These are phyloP conservation scores for Mycena polygramma DNA, from an alignment of 768 basidiomycete genomes.

Conservation along the genomic window DNA sequence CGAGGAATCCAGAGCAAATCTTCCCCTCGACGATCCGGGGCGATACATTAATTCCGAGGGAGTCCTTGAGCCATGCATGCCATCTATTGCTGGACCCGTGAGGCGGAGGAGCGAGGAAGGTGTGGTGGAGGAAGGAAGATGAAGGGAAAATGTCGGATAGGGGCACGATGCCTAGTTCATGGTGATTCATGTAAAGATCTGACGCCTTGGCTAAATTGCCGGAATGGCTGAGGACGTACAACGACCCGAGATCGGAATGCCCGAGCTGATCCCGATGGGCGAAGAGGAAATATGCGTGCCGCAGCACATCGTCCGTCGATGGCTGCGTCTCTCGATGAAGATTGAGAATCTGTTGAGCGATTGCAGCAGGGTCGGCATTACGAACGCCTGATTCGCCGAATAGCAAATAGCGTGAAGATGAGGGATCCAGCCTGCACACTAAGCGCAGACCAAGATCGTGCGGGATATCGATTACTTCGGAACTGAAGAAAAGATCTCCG, in stretches of 20 bases:
- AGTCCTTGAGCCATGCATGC: slow-evolving; percentile 21
- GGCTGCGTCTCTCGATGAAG: neutral
- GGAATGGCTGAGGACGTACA: slow-evolving; percentile 1
- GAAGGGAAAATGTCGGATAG: slow-evolving; percentile 15
- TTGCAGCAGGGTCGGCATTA: neutral
- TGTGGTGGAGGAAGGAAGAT: slow-evolving; percentile 16
- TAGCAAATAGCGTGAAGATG: neutral
- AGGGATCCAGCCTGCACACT: slow-evolving; percentile 20
- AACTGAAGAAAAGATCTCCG: slow-evolving; percentile 15
- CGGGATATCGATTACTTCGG: slow-evolving; percentile 6
- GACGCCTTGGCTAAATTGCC: neutral
- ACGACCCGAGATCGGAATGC: neutral
- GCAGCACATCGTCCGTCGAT: neutral
- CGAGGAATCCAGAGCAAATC: slow-evolving; percentile 22
- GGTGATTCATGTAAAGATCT: slow-evolving; percentile 15
- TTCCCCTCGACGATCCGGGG: slow-evolving; percentile 18
- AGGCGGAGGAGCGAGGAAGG: neutral
- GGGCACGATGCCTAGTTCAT: neutral
- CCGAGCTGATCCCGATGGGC: slow-evolving; percentile 5
- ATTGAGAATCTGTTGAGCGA: neutral
- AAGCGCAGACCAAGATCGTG: slow-evolving; percentile 9
- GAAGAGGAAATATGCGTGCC: slow-evolving; percentile 19
- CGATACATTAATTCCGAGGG: slow-evolving; percentile 14
- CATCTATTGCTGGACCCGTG: neutral
- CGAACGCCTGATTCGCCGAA: neutral